These are phyloP conservation scores for Hypoxylon perforatum DNA, from an alignment of 495 filamentous ascomycete species.

Conservation along the genomic window DNA sequence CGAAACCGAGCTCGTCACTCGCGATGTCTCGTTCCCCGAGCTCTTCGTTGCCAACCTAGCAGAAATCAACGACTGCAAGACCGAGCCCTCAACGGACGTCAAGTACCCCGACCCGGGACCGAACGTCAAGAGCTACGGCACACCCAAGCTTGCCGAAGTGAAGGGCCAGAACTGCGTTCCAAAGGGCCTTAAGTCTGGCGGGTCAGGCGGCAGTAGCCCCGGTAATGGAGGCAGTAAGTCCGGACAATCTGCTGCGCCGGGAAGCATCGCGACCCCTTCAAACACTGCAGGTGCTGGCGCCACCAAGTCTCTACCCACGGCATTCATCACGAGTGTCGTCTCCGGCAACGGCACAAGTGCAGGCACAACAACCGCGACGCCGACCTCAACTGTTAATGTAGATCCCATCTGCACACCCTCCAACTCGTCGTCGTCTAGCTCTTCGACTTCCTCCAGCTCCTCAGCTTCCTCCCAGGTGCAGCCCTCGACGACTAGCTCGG, in stretches of 20 bases:
- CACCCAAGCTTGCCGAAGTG: constrained; percentile 30
- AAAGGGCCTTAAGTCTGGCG: constrained; percentile 36
- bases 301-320: background rate
- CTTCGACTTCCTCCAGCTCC: no score
- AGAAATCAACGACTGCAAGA: constrained; percentile 64
- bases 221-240: background rate
- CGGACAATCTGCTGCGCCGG: background rate
- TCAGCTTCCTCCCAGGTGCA: background rate
- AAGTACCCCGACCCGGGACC: constrained; percentile 67
- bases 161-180: constrained; percentile 36
- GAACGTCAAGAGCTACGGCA: constrained; percentile 57
- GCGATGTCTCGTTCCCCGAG: constrained; percentile 71
- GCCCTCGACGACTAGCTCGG: constrained; percentile 1
- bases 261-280: background rate
- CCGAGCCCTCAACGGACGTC: constrained; percentile 55
- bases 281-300: background rate
- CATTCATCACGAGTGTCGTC: constrained; percentile 17
- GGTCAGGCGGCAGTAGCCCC: constrained; percentile 9
- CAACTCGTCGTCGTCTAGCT: no score
- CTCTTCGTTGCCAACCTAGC: constrained; percentile 84
- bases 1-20: constrained; percentile 56
- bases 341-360: background rate
- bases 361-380: constrained; percentile 1
- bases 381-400: background rate
- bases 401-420: no score